phyloP scores from a whole-genome alignment of 441 rosid species.

The Flueggea neowawraea region DNA sequence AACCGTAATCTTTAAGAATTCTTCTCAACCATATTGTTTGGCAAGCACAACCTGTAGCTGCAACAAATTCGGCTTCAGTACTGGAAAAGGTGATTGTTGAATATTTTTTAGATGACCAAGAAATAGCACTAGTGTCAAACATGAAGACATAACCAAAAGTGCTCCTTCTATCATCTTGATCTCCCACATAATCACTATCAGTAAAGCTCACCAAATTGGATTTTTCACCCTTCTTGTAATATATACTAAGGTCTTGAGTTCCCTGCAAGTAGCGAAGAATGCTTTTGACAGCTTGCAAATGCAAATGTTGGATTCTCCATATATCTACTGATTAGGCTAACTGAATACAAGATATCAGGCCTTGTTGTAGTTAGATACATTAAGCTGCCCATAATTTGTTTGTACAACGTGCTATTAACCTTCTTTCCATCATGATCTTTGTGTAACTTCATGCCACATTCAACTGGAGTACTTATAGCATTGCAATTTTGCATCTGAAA shows the following conservation, averaged over 20 bases:
- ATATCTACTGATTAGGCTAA: not conserved
- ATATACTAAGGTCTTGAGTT: too few relatives aligned
- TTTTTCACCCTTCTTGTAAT: not conserved
- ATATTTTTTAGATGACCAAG: conserved; percentile 6
- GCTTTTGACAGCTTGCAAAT: not conserved
- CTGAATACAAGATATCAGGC: not conserved
- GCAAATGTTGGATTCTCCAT: not conserved
- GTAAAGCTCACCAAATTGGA: not conserved
- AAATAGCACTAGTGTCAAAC: not conserved
- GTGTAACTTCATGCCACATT: not conserved
- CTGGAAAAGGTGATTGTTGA: conserved; percentile 1
- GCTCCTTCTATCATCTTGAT: conserved; percentile 1
- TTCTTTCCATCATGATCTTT: not conserved
- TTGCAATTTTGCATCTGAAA: not conserved
- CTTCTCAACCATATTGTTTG: conserved; percentile 2
- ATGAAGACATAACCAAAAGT: conserved; percentile 5
- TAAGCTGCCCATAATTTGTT: conserved; percentile 3
- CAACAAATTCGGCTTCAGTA: conserved; percentile 4
- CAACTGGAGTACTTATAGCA: not conserved
- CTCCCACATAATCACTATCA: conserved; percentile 9
- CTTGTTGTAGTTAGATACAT: not conserved
- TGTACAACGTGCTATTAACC: not conserved
- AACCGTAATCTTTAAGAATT: not conserved
- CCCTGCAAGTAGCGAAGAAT: too few relatives aligned
- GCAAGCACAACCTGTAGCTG: conserved; percentile 5